Evolutionary conservation across 768 basidiomycete species (phyloP), one percentile per base, ranked within the genome.

Genomic region (Ephemerocybe angulata): DNA sequence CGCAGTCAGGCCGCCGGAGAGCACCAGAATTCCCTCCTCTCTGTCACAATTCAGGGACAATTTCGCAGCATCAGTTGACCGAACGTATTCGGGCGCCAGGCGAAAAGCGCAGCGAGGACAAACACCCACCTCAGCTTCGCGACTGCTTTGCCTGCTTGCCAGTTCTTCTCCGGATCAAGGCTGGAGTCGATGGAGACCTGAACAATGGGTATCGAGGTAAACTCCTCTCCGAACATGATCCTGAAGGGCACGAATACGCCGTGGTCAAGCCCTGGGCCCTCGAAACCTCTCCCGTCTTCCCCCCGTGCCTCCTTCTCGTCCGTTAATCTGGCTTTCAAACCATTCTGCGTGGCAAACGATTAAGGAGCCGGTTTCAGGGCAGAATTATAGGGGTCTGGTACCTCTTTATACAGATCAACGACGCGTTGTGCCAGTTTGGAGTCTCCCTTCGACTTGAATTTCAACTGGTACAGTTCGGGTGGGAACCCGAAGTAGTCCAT

Each of bases 171-270:
- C 5, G 88, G 83, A 52, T 73, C 76, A 57, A 89, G 60, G 54
- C 73, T 81, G 10, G 75, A 71, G 58, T 88, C 84, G 50, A 90
- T 84, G 31, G 83, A 84, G 2, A 81, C 84, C 69, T 90, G 78
- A 19, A 90, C 80, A 61, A 91, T 78, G 2, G 90, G 90, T 17
- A 91, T 70, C 4, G 78, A 75, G 24, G 64, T 75, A 54, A 84
- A 79, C 44, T 78, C 77, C 44, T 84, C 79, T 6, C 86, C 86
- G 62, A 91, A 90, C 89, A 91, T 91, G 56, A 86, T 65, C 42
- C 77, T 74, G 75, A 91, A 89, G 2, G 90, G 90, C 12, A 92
- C 73, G 65, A 90, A 91, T 42, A 90, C 87, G 22, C 89, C 90
- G 61, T 90, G 88, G 63, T 90, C 88, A 0, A 90, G 68, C 5